phyloP scores from a whole-genome alignment of 148 eudicot species.

The Linanthus parryae region DNA sequence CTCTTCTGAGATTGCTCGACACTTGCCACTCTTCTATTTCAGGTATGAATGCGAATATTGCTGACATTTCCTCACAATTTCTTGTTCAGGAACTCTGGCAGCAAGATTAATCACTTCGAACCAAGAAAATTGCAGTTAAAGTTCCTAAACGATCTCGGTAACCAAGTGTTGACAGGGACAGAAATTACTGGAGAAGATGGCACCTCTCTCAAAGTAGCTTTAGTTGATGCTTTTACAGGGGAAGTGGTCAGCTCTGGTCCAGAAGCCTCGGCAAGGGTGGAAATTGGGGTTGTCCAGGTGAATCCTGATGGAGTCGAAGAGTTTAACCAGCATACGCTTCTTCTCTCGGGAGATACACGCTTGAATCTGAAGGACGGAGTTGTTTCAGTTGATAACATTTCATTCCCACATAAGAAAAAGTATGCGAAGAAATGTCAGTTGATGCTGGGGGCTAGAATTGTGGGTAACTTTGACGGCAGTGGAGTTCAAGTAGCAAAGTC shows the following conservation, averaged over 20 bases:
- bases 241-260: not conserved
- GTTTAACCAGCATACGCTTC: conserved; percentile 14
- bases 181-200: not conserved
- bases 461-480: conserved; percentile 10
- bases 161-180: not conserved
- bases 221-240: not conserved
- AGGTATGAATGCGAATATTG: no score
- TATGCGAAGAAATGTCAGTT: conserved; percentile 11
- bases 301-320: not conserved
- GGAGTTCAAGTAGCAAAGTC: conserved; percentile 1
- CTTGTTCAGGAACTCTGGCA: not conserved
- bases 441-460: conserved; percentile 22
- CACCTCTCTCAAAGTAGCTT: not conserved
- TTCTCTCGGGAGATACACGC: conserved; percentile 13
- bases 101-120: not conserved
- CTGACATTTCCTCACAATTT: conserved; percentile 5
- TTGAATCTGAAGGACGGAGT: conserved; percentile 23
- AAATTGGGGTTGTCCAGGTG: not conserved
- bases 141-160: not conserved
- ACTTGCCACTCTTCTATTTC: no score
- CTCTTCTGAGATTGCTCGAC: no score
- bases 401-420: conserved; percentile 11
- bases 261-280: conserved; percentile 1
- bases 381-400: conserved; percentile 11
- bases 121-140: not conserved